A percentile compares a stretch with the other conserved stretches of the same genome.
Evolutionary conservation across 1,284 basidiomycete species (phyloP).

Genomic region (Apiotrichum siamense): DNA sequence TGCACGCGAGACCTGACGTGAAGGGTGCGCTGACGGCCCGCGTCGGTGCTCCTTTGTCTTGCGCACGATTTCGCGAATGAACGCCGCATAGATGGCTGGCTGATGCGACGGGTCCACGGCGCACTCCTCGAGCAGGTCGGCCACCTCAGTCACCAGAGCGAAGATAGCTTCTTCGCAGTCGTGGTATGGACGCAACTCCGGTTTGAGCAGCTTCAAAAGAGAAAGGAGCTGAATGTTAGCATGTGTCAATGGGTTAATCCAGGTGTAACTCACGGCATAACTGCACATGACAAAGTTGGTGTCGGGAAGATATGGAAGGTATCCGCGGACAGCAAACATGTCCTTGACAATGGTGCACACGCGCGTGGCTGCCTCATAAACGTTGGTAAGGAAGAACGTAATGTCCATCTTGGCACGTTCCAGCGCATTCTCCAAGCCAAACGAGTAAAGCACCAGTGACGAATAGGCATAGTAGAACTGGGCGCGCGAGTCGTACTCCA

Average conservation of each 20-base stretch:
- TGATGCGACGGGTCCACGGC: slow-evolving; percentile 72
- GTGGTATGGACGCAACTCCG: slow-evolving; percentile 41
- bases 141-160: slow-evolving; percentile 59
- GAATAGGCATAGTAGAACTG: slow-evolving; percentile 79
- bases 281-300: slow-evolving; percentile 86
- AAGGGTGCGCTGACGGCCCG: slow-evolving; percentile 12
- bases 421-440: slow-evolving; percentile 87
- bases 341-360: slow-evolving; percentile 51
- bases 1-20: slow-evolving; percentile 11
- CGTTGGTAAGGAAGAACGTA: slow-evolving; percentile 78
- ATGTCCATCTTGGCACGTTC: slow-evolving; percentile 60
- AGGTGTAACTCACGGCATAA: slow-evolving; percentile 51
- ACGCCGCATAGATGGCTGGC: slow-evolving; percentile 75
- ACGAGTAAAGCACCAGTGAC: slow-evolving; percentile 83
- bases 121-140: slow-evolving; percentile 66
- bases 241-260: neutral
- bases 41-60: slow-evolving; percentile 45
- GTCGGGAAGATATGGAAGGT: slow-evolving; percentile 78
- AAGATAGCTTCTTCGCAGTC: slow-evolving; percentile 39
- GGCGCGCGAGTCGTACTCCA: slow-evolving; percentile 43
- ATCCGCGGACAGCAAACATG: slow-evolving; percentile 66
- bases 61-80: slow-evolving; percentile 62
- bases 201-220: slow-evolving; percentile 66
- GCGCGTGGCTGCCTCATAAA: slow-evolving; percentile 61
- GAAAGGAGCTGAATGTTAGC: slow-evolving; percentile 61